phyloP scores from a whole-genome alignment of 1,284 basidiomycete genomes.

The Athelia sp. region DNA sequence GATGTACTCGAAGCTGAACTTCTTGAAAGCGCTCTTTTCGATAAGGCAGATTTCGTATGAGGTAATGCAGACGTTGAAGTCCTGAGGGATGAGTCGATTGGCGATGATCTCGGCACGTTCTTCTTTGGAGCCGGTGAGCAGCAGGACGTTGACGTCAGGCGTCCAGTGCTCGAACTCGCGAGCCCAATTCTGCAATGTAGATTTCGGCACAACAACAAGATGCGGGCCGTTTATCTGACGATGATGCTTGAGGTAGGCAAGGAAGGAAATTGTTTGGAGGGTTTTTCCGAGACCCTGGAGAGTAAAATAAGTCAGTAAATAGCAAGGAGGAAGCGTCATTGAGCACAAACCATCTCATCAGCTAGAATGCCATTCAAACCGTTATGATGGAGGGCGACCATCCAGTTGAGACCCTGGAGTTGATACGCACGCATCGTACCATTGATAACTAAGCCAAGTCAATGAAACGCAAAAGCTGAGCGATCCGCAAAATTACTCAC shows the following conservation, averaged over 20 bases:
- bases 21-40: conserved; percentile 88
- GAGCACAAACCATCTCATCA: conserved; percentile 81
- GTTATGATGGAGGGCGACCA: conserved; percentile 91
- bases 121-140: conserved; percentile 86
- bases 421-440: conserved; percentile 95
- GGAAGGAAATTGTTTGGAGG: conserved; percentile 95
- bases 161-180: conserved; percentile 95
- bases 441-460: conserved; percentile 60
- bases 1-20: conserved; percentile 98
- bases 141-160: conserved; percentile 80
- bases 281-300: conserved; percentile 94
- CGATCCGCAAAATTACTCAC: conserved; percentile 40
- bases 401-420: conserved; percentile 96
- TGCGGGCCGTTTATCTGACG: conserved; percentile 78
- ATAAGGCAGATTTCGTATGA: conserved; percentile 98
- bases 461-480: conserved; percentile 3
- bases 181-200: conserved; percentile 95
- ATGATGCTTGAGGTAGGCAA: conserved; percentile 91
- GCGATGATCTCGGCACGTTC: conserved; percentile 84
- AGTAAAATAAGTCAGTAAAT: conserved; percentile 5
- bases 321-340: not conserved
- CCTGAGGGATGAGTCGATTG: conserved; percentile 75
- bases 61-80: conserved; percentile 95
- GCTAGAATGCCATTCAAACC: conserved; percentile 92
- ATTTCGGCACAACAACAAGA: conserved; percentile 96